These are phyloP conservation scores for Magnolia sinica DNA, from an alignment of 164 flowering plant genomes.

Conservation along the genomic window DNA sequence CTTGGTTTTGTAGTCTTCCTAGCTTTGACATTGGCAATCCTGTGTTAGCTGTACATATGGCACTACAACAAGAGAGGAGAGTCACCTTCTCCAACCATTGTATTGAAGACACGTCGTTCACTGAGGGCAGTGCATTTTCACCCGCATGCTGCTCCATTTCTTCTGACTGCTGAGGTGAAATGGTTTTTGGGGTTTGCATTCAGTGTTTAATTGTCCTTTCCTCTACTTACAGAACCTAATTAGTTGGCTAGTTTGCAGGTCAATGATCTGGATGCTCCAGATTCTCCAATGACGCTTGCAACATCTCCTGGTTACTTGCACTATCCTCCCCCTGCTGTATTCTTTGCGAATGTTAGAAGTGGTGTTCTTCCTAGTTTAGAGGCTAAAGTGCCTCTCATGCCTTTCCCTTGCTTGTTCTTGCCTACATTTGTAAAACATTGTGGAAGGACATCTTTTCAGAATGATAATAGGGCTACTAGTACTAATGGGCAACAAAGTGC, in stretches of 20 bases:
- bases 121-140: constrained; percentile 99
- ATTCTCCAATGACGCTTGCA: constrained; percentile 78
- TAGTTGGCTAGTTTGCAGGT: constrained; percentile 48
- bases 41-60: constrained; percentile 78
- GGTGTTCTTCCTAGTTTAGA: constrained; percentile 33
- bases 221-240: constrained; percentile 15
- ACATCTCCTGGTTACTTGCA: constrained; percentile 74
- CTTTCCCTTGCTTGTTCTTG: constrained; percentile 59
- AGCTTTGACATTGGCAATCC: constrained; percentile 8
- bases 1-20: neutral
- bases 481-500: constrained; percentile 34
- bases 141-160: constrained; percentile 85
- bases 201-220: constrained; percentile 1
- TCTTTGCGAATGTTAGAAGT: constrained; percentile 63
- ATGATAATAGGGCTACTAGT: constrained; percentile 28
- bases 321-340: constrained; percentile 85
- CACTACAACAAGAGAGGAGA: constrained; percentile 71
- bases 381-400: constrained; percentile 46
- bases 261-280: constrained; percentile 85
- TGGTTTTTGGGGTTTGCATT: constrained; percentile 3
- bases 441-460: constrained; percentile 38
- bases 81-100: constrained; percentile 55
- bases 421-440: constrained; percentile 55
- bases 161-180: constrained; percentile 89
- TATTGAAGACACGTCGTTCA: constrained; percentile 83